Base-by-base conservation (phyloP, 2,329 filamentous ascomycete genomes). In the Aschersonia sp. region DNA sequence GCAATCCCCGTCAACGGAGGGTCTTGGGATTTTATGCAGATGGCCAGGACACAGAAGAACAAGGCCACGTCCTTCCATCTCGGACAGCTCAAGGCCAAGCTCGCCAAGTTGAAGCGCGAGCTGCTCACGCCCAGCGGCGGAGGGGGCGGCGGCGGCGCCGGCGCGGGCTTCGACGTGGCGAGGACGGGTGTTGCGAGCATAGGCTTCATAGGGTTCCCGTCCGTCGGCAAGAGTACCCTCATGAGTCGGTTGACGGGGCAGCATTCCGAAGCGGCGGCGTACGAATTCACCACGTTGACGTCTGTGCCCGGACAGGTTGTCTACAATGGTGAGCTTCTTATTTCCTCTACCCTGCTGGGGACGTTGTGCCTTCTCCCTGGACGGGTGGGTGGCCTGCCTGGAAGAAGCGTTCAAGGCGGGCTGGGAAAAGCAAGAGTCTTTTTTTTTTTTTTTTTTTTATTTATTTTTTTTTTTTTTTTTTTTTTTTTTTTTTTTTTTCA, bases 261-360 rank as follows among this genome's bases (percentile, higher is more conserved):
- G 68, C 90, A 98, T 64, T 97, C 90, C 2, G 92, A 98, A 73
- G 90, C 81, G 48, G 92, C 92, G 14, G 92, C 90, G 46, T 98
- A 98, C 68, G 92, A 98, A 65, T 98, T 98, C 72, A 98, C 92
- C 54, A 98, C 92, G 47, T 75, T 98, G 64, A 98, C 92, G 37
- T 95, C 90, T 43, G 92, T 98, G 45, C 92, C 92, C 41, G 92
- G 92, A 47, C 92, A 97, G 70, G 88, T 98, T 52, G 70, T 84
- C 57, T 97, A 97, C 70, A 97, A 98, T 61, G 92, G 74, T 75
- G 62, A 53, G 63, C 61, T 45, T 22, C 12, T 39, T 8, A 39
- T 8, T 9, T 39, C 35, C 35, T 39, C 9, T 8, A 4, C 35
- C 35, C 35, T 9, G 35, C 2, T 39, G 35, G 12, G 12, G 2